Conservation (phyloP, 192 early-diverging fungal genomes). For the Backusella circina region DNA sequence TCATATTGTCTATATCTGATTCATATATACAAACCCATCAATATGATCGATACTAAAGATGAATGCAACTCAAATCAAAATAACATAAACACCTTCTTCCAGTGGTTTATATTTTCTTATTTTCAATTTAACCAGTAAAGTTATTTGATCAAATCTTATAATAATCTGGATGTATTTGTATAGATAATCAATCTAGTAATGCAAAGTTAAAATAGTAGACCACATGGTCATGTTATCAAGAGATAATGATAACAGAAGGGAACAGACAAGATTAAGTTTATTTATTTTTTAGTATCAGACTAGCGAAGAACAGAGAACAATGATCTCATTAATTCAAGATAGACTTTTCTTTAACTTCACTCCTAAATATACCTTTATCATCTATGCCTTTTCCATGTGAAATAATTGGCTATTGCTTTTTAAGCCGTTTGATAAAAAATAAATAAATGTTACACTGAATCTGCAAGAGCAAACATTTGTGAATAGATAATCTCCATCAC, state of each 20-base stretch:
- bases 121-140: background rate
- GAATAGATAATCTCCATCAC: background rate
- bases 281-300: background rate
- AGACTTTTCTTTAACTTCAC: background rate
- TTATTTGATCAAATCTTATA: background rate
- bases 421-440: background rate
- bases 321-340: background rate
- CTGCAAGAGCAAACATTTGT: background rate
- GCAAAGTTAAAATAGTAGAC: background rate
- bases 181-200: background rate
- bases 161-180: background rate
- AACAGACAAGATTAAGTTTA: background rate
- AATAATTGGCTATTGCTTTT: background rate
- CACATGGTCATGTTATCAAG: background rate
- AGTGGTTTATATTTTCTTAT: background rate
- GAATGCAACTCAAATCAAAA: background rate
- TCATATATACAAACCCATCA: background rate
- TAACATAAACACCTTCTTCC: no score
- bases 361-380: background rate
- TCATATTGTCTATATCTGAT: background rate
- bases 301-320: background rate
- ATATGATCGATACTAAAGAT: background rate
- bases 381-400: background rate
- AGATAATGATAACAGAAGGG: background rate
- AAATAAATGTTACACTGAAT: background rate